Percentiles rank a stretch among this genome's conserved stretches.
Conservation (phyloP, 495 filamentous ascomycete species). For the Podospora sp. region DNA sequence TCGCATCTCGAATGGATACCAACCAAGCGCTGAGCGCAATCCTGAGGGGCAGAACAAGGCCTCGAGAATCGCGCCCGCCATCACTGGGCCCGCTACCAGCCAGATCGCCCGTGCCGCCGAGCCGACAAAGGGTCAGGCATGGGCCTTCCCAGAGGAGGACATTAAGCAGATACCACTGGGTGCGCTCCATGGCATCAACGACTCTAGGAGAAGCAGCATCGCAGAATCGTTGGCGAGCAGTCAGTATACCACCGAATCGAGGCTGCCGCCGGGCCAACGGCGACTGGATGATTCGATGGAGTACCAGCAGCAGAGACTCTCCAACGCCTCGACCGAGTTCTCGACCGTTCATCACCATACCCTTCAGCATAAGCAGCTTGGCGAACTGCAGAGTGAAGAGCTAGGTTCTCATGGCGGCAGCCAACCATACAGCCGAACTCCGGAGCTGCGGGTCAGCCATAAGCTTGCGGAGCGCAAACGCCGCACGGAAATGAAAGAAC, state of each 20-base stretch:
- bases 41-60: slow-evolving; percentile 54
- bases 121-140: slow-evolving; percentile 79
- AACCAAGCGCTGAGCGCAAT: slow-evolving; percentile 57
- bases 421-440: slow-evolving; percentile 90
- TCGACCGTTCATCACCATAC: slow-evolving; percentile 69
- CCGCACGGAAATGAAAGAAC: slow-evolving; percentile 95
- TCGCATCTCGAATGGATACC: slow-evolving; percentile 67
- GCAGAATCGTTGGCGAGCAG: slow-evolving; percentile 74
- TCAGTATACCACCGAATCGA: slow-evolving; percentile 69
- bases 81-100: slow-evolving; percentile 74
- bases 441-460: slow-evolving; percentile 91
- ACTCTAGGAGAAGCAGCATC: slow-evolving; percentile 72
- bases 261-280: slow-evolving; percentile 73
- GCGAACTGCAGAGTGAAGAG: slow-evolving; percentile 65
- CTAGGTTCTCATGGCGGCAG: slow-evolving; percentile 54
- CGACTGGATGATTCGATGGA: slow-evolving; percentile 57
- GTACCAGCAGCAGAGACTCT: slow-evolving; percentile 38
- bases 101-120: slow-evolving; percentile 79
- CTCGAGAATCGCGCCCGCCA: slow-evolving; percentile 68
- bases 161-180: slow-evolving; percentile 50
- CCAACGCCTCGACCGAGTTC: slow-evolving; percentile 38
- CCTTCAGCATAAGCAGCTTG: slow-evolving; percentile 73
- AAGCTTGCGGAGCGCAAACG: slow-evolving; percentile 96
- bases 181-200: slow-evolving; percentile 57
- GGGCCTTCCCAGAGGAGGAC: slow-evolving; percentile 80